These are phyloP conservation scores for Lizonia empirigonia DNA, from an alignment of 2,329 filamentous ascomycete species.

Conservation along the genomic window DNA sequence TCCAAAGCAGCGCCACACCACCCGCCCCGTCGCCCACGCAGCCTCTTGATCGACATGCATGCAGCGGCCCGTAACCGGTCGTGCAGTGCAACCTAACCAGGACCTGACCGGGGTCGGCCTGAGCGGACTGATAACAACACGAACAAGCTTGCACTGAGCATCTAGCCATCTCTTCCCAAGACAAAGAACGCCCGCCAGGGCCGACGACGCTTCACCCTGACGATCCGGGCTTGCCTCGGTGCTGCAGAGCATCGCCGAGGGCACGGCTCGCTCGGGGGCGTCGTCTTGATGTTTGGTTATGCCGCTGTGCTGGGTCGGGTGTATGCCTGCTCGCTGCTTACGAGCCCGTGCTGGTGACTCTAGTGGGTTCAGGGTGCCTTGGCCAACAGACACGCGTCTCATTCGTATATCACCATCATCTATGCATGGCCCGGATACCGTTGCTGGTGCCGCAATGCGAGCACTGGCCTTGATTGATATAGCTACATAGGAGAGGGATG, in stretches of 20 bases:
- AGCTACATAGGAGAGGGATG: conserved; percentile 14
- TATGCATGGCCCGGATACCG: too few species aligned
- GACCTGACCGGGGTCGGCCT: too few species aligned
- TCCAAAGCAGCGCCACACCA: conserved; percentile 4
- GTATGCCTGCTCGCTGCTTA: background rate
- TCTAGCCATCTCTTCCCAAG: too few species aligned
- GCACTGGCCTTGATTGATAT: conserved; percentile 8
- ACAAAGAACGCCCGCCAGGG: too few species aligned
- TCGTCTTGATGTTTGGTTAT: background rate
- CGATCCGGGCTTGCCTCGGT: background rate
- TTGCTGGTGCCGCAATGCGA: conserved; percentile 2
- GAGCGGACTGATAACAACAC: too few species aligned
- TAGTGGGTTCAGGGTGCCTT: conserved; percentile 5
- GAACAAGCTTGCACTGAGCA: too few species aligned
- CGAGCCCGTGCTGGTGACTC: conserved; percentile 1
- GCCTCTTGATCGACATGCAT: conserved; percentile 15
- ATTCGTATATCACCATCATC: too few species aligned
- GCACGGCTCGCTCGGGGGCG: background rate
- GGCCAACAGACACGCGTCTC: background rate
- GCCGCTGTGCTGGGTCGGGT: background rate
- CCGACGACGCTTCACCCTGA: background rate
- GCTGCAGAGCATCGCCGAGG: background rate
- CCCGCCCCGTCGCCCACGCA: too few species aligned
- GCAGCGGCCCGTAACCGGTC: conserved; percentile 13
- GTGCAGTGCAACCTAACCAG: conserved; percentile 3